A percentile compares a stretch with the other conserved stretches of the same genome.
Evolutionary conservation across 805 yeast genomes (phyloP).

Genomic region (Ogataea polymorpha): DNA sequence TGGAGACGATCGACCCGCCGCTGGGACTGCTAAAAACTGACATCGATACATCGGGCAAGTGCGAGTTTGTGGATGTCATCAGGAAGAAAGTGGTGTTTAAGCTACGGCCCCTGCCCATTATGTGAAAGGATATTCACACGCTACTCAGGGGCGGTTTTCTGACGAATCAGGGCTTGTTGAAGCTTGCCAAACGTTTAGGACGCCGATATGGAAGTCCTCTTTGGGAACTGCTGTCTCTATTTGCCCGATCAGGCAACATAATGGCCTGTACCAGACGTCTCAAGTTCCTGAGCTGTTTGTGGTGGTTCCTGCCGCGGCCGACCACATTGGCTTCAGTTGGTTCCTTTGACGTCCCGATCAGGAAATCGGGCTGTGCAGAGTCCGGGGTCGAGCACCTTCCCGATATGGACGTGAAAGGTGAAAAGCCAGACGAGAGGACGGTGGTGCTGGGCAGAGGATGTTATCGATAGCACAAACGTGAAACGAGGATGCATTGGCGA

Average conservation of each 20-base stretch:
- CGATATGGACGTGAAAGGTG: constrained; percentile 23
- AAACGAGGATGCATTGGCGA: constrained; percentile 5
- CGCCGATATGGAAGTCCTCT: no score
- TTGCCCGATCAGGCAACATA: neutral
- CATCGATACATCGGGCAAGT: constrained; percentile 26
- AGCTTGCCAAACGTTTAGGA: no score
- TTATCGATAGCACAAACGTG: constrained; percentile 15
- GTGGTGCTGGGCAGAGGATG: neutral
- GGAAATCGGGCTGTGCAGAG: constrained; percentile 12
- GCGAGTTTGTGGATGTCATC: constrained; percentile 59
- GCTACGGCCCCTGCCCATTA: constrained; percentile 72
- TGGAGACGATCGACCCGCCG: constrained; percentile 61
- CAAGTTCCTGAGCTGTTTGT: constrained; percentile 6
- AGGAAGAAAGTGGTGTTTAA: constrained; percentile 57
- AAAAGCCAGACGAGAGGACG: constrained; percentile 3
- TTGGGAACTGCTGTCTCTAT: neutral
- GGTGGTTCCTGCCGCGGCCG: neutral
- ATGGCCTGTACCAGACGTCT: neutral
- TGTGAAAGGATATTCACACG: constrained; percentile 37
- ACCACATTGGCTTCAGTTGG: neutral
- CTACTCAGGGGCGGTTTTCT: constrained; percentile 1
- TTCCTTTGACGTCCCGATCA: constrained; percentile 14
- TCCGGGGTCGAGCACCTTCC: constrained; percentile 15
- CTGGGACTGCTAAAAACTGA: constrained; percentile 57
- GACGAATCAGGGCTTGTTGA: neutral